phyloP scores from a whole-genome alignment of 148 eudicot species.

The Vaccinium corymbosum region DNA sequence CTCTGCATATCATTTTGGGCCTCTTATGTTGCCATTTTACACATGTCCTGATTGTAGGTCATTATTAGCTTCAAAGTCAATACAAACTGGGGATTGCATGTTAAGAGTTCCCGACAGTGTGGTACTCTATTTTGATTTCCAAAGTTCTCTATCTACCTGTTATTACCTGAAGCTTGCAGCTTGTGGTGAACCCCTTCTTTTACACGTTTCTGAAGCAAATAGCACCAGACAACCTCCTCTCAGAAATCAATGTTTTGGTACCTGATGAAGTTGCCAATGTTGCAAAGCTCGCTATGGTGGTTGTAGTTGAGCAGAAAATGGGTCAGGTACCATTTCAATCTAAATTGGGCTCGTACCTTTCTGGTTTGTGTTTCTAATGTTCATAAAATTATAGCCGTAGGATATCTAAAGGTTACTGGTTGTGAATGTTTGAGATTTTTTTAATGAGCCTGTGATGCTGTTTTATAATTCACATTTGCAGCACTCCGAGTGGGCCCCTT shows the following conservation, averaged over 20 bases:
- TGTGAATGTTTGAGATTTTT: background rate
- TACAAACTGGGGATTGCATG: slow-evolving; percentile 68
- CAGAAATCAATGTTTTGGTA: slow-evolving; percentile 47
- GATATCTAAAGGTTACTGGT: background rate
- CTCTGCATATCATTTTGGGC: background rate
- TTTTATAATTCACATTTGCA: slow-evolving; percentile 20
- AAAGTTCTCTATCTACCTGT: background rate
- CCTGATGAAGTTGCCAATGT: slow-evolving; percentile 45
- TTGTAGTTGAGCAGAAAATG: slow-evolving; percentile 58
- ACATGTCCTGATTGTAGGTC: slow-evolving; percentile 35
- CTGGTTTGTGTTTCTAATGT: background rate
- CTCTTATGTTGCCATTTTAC: slow-evolving; percentile 4
- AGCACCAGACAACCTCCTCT: slow-evolving; percentile 56
- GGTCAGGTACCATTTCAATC: slow-evolving; percentile 41
- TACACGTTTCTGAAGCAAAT: slow-evolving; percentile 49
- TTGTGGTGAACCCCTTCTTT: background rate
- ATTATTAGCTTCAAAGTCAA: slow-evolving; percentile 48
- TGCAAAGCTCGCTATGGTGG: slow-evolving; percentile 68
- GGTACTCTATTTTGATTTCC: slow-evolving; percentile 31
- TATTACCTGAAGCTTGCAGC: background rate
- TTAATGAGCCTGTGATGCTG: background rate
- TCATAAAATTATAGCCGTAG: background rate
- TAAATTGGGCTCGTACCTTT: too few species aligned
- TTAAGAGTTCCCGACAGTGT: slow-evolving; percentile 60
- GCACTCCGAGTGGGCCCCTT: slow-evolving; percentile 84